Conservation (phyloP, 2,329 filamentous ascomycete species). For the Dactylellina parvicollis region DNA sequence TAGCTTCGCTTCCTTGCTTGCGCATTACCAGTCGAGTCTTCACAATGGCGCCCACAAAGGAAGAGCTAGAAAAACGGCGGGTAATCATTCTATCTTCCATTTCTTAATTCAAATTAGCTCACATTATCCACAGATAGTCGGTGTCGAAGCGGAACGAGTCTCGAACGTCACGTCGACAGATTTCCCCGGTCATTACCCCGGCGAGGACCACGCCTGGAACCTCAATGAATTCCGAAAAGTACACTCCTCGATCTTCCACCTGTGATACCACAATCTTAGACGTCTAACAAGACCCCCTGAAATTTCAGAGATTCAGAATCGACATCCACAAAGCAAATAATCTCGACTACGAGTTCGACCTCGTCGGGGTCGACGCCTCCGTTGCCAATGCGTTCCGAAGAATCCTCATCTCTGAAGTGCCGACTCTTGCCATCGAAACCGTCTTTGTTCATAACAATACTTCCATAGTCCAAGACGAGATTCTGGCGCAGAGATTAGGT, state of each 20-base stretch:
- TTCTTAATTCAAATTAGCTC: not conserved
- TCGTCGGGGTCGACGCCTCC: constrained; percentile 89
- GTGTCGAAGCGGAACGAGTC: constrained; percentile 89
- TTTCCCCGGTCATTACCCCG: constrained; percentile 88
- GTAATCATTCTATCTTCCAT: constrained; percentile 61
- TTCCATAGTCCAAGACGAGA: constrained; percentile 96
- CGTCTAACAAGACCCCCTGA: constrained; percentile 4
- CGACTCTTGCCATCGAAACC: constrained; percentile 90
- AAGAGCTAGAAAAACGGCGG: constrained; percentile 72
- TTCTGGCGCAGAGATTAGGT: constrained; percentile 87
- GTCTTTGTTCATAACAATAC: constrained; percentile 97
- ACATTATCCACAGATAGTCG: constrained; percentile 72
- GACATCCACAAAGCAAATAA: constrained; percentile 84
- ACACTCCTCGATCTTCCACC: not conserved
- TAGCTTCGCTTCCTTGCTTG: not conserved
- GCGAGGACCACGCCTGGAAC: constrained; percentile 85
- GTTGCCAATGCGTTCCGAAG: constrained; percentile 97
- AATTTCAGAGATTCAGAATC: constrained; percentile 73
- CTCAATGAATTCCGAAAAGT: constrained; percentile 73
- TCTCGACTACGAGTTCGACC: constrained; percentile 84
- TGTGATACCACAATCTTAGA: constrained; percentile 1
- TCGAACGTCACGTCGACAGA: constrained; percentile 88
- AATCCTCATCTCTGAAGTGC: constrained; percentile 93
- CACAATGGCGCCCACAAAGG: constrained; percentile 66
- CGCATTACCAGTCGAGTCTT: constrained; percentile 15